phyloP scores from a whole-genome alignment of 2,329 filamentous ascomycete species.

The Pestalotiopsis sp. region DNA sequence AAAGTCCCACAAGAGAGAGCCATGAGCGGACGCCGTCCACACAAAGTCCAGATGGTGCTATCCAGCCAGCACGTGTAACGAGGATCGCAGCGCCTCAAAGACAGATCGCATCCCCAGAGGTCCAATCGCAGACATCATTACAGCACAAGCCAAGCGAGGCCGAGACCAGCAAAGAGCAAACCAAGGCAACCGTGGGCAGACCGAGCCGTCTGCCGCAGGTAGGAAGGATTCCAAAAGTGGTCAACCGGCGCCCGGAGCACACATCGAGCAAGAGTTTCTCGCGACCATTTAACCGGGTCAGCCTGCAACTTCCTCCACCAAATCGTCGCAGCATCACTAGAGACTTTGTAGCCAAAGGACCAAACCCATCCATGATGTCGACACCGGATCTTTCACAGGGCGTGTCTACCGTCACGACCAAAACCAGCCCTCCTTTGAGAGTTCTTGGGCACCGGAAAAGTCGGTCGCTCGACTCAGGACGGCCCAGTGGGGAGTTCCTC shows the following conservation, averaged over 20 bases:
- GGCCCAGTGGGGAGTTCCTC: constrained; percentile 62
- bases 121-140: neutral
- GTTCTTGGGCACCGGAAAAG: constrained; percentile 1
- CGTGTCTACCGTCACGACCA: constrained; percentile 33
- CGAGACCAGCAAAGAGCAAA: neutral
- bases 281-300: constrained; percentile 69
- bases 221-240: constrained; percentile 81
- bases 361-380: constrained; percentile 41
- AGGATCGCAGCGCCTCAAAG: neutral
- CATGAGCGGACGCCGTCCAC: constrained; percentile 20
- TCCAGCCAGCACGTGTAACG: neutral
- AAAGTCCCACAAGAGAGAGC: constrained; percentile 1
- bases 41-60: constrained; percentile 1
- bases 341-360: constrained; percentile 49
- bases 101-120: neutral
- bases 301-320: constrained; percentile 39
- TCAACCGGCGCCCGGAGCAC: constrained; percentile 66
- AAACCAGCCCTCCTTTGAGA: constrained; percentile 29
- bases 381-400: constrained; percentile 40
- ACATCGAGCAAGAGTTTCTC: constrained; percentile 81
- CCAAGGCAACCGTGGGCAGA: constrained; percentile 23
- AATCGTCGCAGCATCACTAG: constrained; percentile 29
- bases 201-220: constrained; percentile 75
- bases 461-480: constrained; percentile 2
- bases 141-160: constrained; percentile 10